These are phyloP conservation scores for Pseudogymnoascus pannorum DNA, from an alignment of 2,329 filamentous ascomycete genomes.

Conservation along the genomic window DNA sequence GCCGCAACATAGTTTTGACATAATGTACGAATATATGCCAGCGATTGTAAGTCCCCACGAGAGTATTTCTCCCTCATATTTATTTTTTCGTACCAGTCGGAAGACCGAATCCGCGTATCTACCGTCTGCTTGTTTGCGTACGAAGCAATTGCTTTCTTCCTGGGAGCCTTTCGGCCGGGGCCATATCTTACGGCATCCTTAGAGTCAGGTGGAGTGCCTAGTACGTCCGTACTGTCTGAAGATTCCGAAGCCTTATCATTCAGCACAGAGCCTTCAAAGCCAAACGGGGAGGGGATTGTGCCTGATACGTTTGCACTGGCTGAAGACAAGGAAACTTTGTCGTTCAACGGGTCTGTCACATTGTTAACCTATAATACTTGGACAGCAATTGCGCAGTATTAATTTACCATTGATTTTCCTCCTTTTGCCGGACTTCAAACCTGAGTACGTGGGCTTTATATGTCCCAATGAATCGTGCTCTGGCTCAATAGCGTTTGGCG, in stretches of 20 bases:
- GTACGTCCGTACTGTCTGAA: neutral
- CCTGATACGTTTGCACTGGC: neutral
- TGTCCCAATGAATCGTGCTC: neutral
- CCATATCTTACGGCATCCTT: slow-evolving; percentile 6
- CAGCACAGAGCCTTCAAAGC: neutral
- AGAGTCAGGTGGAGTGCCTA: neutral
- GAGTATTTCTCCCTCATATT: slow-evolving; percentile 10
- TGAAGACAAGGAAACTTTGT: neutral
- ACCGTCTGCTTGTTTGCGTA: slow-evolving; percentile 9
- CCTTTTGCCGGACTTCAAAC: neutral
- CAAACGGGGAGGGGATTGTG: neutral
- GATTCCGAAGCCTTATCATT: neutral
- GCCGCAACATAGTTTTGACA: slow-evolving; percentile 14
- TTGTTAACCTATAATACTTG: slow-evolving; percentile 1
- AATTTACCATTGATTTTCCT: neutral
- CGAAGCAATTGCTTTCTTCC: slow-evolving; percentile 4
- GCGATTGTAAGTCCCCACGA: slow-evolving; percentile 10
- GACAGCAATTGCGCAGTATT: neutral
- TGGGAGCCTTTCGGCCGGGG: slow-evolving; percentile 6
- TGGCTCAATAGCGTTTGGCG: neutral
- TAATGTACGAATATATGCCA: slow-evolving; percentile 13
- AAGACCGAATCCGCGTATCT: neutral
- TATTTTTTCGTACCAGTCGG: slow-evolving; percentile 15
- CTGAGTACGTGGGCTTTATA: neutral
- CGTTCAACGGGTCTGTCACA: neutral